Base-by-base conservation (phyloP, 352 stramenopile species). In the Phytophthora chlamydospora region DNA sequence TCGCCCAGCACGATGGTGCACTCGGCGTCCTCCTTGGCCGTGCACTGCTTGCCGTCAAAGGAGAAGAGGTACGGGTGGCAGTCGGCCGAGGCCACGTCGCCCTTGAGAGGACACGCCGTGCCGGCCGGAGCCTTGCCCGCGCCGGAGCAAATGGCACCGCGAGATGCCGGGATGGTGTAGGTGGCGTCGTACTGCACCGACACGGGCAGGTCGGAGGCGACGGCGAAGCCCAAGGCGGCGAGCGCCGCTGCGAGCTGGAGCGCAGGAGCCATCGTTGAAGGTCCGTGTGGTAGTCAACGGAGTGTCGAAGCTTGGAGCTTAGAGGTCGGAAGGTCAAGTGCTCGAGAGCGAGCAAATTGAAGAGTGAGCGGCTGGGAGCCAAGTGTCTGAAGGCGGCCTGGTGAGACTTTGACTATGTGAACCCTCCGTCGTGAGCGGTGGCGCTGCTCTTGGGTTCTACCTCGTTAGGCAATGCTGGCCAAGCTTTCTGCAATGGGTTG, bases 111-210 rank as follows among this genome's bases (percentile, higher is more conserved):
- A 59, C 79, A 89, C n/a, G 70, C 68, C 12, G 53, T 75, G n/a
- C 77, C 80, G 8, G 58, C 51, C 0, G 80, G 77, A 0, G 59
- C 33, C 1, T 57, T 45, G 1, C 78, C 78, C 5, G 62, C 61
- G 13, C 80, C 81, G 1, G 68, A 74, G 57, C 81, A 90, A 11
- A 85, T 34, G 3, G 62, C 53, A 14, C 78, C 78, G 2, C 74
- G 68, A 7, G 59, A 64, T 0, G 44, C 24, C 10, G 73, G 38
- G 49, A 90, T 67, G 38, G 73, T 73, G 58, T 85, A 90, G 17
- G 76, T 88, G 24, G 76, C 81, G 40, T 90, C 81, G 24, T 71
- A 71, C 14, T 77, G 83, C 21, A 89, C 76, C 27, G 76, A 88
- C 31, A 90, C 61, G 4, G 51, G 38, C 29, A 66, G 42, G 41